Percentiles rank a stretch among this genome's conserved stretches.
Conservation (phyloP, 495 filamentous ascomycete genomes). For the Hypoxylon cercidicola region DNA sequence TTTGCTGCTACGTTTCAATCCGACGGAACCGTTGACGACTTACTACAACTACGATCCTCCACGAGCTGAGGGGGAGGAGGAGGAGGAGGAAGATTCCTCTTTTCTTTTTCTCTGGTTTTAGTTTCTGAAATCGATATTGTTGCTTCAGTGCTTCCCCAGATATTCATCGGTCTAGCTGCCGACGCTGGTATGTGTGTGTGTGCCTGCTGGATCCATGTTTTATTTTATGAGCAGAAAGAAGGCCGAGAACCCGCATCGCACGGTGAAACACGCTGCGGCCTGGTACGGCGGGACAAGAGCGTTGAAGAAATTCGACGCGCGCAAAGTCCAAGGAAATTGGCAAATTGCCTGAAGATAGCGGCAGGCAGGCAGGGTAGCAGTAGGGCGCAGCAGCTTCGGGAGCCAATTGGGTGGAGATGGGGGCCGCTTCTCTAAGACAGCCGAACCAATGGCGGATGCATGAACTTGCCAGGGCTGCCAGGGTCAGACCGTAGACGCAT, state of each 20-base stretch:
- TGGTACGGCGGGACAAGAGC: constrained; percentile 5
- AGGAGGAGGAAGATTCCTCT: not conserved
- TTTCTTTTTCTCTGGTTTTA: not conserved
- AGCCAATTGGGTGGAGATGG: constrained; percentile 36
- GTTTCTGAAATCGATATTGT: not conserved
- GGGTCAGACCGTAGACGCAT: constrained; percentile 15
- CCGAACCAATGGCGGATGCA: constrained; percentile 30
- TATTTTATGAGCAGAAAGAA: not conserved
- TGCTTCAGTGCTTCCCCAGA: not conserved
- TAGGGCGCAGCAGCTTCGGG: constrained; percentile 40
- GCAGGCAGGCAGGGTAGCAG: constrained; percentile 4
- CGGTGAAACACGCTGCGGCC: not conserved
- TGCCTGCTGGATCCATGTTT: no score
- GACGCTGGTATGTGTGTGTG: no score
- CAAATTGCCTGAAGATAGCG: constrained; percentile 33
- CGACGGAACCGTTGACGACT: constrained; percentile 32
- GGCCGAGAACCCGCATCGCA: not conserved
- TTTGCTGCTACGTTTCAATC: constrained; percentile 23
- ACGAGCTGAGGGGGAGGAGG: not conserved
- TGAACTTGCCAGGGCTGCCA: constrained; percentile 27
- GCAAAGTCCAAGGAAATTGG: constrained; percentile 34
- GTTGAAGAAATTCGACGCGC: constrained; percentile 8
- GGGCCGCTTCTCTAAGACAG: constrained; percentile 34
- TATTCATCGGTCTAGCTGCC: constrained; percentile 1
- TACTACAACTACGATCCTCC: constrained; percentile 33